Conservation (phyloP, 371 early-diverging fungal genomes). For the Mucor circinelloides region DNA sequence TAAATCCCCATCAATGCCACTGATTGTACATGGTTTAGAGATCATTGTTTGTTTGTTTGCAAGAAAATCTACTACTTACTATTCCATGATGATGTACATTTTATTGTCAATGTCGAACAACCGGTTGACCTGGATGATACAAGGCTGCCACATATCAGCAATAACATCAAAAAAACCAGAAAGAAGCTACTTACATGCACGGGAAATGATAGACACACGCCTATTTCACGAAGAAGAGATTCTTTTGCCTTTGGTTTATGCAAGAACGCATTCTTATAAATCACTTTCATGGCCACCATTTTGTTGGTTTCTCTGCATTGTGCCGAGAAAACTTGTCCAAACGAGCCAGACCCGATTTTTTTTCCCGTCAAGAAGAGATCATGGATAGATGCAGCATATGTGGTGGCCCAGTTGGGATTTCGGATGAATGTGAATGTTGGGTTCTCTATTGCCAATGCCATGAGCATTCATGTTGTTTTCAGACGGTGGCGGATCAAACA, state of each 20-base stretch:
- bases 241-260: not conserved
- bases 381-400: not conserved
- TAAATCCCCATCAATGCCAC: constrained; percentile 27
- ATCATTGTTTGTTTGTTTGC: not conserved
- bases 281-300: constrained; percentile 15
- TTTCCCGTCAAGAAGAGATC: not conserved
- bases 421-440: constrained; percentile 10
- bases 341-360: constrained; percentile 3
- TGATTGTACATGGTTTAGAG: not conserved
- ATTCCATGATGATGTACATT: constrained; percentile 32
- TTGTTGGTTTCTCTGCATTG: constrained; percentile 11
- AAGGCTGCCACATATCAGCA: constrained; percentile 16
- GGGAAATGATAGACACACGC: constrained; percentile 24
- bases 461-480: not conserved
- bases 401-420: not conserved
- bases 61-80: constrained; percentile 17
- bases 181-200: constrained; percentile 21
- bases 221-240: constrained; percentile 21
- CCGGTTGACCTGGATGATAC: constrained; percentile 21
- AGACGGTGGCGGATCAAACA: not conserved
- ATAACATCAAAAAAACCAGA: not conserved
- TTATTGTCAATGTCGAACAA: constrained; percentile 14
- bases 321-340: constrained; percentile 11
- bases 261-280: not conserved
- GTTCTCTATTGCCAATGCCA: not conserved